These are phyloP conservation scores for Parietichytrium sp. DNA, from an alignment of 108 stramenopile species.

Conservation along the genomic window DNA sequence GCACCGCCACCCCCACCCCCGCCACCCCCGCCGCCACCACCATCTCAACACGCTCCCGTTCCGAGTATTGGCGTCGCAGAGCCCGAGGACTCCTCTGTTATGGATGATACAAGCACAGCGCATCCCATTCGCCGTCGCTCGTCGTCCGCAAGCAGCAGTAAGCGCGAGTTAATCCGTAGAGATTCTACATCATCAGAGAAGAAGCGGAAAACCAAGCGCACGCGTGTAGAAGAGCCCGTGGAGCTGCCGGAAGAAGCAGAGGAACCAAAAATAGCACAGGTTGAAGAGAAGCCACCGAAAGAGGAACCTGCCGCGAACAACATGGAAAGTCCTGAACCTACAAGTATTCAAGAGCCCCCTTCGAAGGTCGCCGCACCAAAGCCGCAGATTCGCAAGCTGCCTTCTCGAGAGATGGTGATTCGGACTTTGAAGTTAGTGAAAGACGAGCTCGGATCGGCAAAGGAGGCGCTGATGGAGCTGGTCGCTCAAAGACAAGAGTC, in stretches of 20 bases:
- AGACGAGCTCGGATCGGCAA: neutral
- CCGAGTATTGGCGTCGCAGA: too few species aligned
- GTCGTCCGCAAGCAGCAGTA: too few species aligned
- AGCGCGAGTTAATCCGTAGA: too few species aligned
- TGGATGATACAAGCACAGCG: too few species aligned
- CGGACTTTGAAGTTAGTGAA: neutral
- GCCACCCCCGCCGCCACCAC: too few species aligned
- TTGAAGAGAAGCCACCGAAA: neutral
- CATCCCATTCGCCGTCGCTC: too few species aligned
- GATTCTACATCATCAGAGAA: too few species aligned
- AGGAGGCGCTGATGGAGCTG: neutral
- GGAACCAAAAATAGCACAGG: too few species aligned
- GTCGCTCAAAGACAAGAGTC: neutral
- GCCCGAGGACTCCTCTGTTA: too few species aligned
- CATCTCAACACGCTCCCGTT: too few species aligned
- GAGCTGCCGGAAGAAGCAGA: neutral
- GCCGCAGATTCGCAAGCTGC: constrained; percentile 19
- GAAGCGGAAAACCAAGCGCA: neutral
- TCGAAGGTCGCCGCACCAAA: neutral
- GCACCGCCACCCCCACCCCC: too few species aligned
- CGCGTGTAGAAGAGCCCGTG: neutral
- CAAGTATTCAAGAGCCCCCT: neutral
- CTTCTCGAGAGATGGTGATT: neutral
- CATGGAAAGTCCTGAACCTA: neutral
- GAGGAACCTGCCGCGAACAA: neutral